Base-by-base conservation (phyloP, 2,329 filamentous ascomycete genomes). In the Tolypocladium tropicale region DNA sequence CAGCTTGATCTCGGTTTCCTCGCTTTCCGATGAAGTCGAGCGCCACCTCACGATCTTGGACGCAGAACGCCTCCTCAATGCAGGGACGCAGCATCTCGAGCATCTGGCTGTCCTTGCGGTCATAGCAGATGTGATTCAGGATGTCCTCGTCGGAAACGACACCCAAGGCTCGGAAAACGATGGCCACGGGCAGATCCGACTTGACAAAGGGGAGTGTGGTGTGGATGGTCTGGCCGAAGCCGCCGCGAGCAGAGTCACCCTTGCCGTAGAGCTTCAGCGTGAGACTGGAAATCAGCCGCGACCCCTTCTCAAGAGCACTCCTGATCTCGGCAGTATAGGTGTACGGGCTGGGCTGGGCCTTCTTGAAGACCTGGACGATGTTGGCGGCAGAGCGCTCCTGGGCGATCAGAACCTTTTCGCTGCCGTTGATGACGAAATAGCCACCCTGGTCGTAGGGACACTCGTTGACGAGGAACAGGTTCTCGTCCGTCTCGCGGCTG, bases 401-500 rank as follows among this genome's bases (percentile, higher is more conserved):
- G 1, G 94, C 94, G 65, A 99, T 99, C 63, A 99, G 76, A 25
- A 99, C 94, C 79, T 99, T 99, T 70, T 99, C 94, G 72, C 90
- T 95, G 48, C 94, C 94, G 75, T 99, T 99, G 79, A 99, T 99
- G 65, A 99, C 90, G 68, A 99, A 99, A 74, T 99, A 99, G 62
- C 94, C 94, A 63, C 94, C 94, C 68, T 96, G 94, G 67, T 99
- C 94, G 71, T 96, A 99, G 0, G 94, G 94, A 63, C 94, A 99
- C 74, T 99, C 94, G 68, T 96, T 96, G 72, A 95, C 86, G 51
- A 89, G 80, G 70, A 95, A 97, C 2, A 99, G 79, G 53, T 89
- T 87, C 54, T 94, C 86, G 61, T 97, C 93, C 52, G 84, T 83
- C 68, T 95, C 83, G 62, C 88, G 86, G 63, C 88, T 88, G 63